phyloP scores from a whole-genome alignment of 1,139 yeast species.

The Blastobotrys persicus region DNA sequence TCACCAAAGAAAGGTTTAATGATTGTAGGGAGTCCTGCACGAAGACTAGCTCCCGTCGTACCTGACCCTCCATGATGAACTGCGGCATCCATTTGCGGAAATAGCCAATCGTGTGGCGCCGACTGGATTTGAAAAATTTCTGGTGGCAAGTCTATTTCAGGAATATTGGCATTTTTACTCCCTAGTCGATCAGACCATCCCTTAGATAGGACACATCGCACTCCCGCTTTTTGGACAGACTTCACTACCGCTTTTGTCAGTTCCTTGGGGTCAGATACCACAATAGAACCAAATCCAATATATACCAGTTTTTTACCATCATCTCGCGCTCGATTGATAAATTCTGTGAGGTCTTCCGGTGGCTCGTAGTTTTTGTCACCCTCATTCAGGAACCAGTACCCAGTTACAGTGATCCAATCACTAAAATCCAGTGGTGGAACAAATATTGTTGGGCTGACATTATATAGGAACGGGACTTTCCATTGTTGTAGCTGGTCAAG shows the following conservation, averaged over 20 bases:
- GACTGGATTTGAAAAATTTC: slow-evolving; percentile 68
- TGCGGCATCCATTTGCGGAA: slow-evolving; percentile 84
- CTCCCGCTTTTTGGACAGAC: slow-evolving; percentile 76
- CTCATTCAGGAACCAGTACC: slow-evolving; percentile 91
- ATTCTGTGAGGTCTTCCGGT: slow-evolving; percentile 55
- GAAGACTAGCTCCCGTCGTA: slow-evolving; percentile 86
- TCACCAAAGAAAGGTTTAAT: slow-evolving; percentile 96
- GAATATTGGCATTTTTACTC: slow-evolving; percentile 38
- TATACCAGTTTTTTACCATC: slow-evolving; percentile 73
- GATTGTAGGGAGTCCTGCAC: slow-evolving; percentile 85
- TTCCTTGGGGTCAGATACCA: slow-evolving; percentile 75
- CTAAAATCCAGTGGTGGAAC: slow-evolving; percentile 93
- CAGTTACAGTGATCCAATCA: slow-evolving; percentile 92
- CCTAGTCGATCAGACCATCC: slow-evolving; percentile 87
- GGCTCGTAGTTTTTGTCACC: slow-evolving; percentile 56
- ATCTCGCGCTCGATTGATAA: slow-evolving; percentile 59
- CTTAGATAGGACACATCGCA: slow-evolving; percentile 80
- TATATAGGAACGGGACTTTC: slow-evolving; percentile 83
- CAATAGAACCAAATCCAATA: slow-evolving; percentile 95
- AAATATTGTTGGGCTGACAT: slow-evolving; percentile 80
- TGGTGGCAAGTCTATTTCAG: slow-evolving; percentile 62
- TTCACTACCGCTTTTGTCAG: slow-evolving; percentile 75
- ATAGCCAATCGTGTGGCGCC: slow-evolving; percentile 93
- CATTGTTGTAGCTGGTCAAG: slow-evolving; percentile 69
- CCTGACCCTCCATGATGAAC: slow-evolving; percentile 99